These are phyloP conservation scores for Filosporella fistucella DNA, from an alignment of 495 filamentous ascomycete species.

Conservation along the genomic window DNA sequence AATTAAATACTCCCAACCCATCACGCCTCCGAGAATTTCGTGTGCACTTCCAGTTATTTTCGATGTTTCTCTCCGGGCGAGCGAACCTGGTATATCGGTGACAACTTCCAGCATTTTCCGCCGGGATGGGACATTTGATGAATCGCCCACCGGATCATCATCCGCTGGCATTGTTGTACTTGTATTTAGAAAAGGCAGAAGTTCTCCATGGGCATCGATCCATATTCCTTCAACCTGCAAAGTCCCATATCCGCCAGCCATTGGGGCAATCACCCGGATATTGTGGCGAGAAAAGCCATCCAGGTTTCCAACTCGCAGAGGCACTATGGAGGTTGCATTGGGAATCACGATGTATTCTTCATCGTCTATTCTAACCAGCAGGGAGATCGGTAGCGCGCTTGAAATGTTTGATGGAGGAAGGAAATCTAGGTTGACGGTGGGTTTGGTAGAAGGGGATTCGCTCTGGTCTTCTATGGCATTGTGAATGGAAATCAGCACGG, in stretches of 20 bases:
- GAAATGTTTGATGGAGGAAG: constrained; percentile 25
- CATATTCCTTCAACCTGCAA: constrained; percentile 34
- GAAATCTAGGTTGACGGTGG: constrained; percentile 10
- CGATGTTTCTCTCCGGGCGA: constrained; percentile 11
- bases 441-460: background rate
- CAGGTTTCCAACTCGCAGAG: constrained; percentile 25
- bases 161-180: too few species aligned
- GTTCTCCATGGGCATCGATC: constrained; percentile 30
- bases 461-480: constrained; percentile 13
- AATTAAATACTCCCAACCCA: constrained; percentile 36
- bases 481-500: constrained; percentile 30
- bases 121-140: background rate
- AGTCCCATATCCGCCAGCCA: constrained; percentile 29
- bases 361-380: constrained; percentile 31
- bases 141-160: too few species aligned
- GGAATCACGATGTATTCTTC: constrained; percentile 32
- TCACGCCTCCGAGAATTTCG: constrained; percentile 30
- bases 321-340: constrained; percentile 26
- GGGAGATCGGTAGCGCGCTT: constrained; percentile 27
- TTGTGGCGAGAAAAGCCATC: constrained; percentile 23
- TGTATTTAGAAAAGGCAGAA: constrained; percentile 14
- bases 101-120: constrained; percentile 33
- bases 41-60: constrained; percentile 20
- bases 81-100: constrained; percentile 26
- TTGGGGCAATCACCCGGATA: constrained; percentile 32